Conservation (phyloP, 176 grass and related monocot genomes). For the Lolium perenne region DNA sequence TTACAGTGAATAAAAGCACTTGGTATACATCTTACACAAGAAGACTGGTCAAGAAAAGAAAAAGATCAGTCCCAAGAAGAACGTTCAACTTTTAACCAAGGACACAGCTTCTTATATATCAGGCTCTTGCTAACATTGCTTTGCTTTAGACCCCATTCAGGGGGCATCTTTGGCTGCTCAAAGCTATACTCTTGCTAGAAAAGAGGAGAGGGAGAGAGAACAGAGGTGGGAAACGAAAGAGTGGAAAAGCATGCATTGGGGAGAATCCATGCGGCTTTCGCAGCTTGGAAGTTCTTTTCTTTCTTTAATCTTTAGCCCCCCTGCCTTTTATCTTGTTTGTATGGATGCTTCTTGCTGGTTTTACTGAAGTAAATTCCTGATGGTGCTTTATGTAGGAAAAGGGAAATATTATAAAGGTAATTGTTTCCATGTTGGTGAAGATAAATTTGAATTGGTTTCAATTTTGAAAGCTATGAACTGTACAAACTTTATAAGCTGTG, state of each 20-base stretch:
- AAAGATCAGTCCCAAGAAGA: slow-evolving; percentile 33
- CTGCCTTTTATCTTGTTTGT: slow-evolving; percentile 20
- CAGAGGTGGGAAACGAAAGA: slow-evolving; percentile 3
- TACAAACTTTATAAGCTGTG: neutral
- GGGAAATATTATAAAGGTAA: neutral
- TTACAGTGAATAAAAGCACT: slow-evolving; percentile 30
- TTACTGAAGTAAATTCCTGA: neutral
- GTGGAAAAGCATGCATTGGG: slow-evolving; percentile 20
- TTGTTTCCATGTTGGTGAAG: neutral
- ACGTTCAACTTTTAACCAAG: slow-evolving; percentile 36
- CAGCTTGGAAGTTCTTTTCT: slow-evolving; percentile 35
- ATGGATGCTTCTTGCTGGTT: neutral
- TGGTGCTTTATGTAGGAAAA: neutral
- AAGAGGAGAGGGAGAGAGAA: slow-evolving; percentile 42
- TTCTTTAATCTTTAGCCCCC: slow-evolving; percentile 7
- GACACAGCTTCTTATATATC: slow-evolving; percentile 13
- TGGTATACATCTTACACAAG: neutral
- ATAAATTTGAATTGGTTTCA: neutral
- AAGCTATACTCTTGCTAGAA: slow-evolving; percentile 34
- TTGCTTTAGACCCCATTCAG: slow-evolving; percentile 43
- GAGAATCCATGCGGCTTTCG: slow-evolving; percentile 39
- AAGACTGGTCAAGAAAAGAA: slow-evolving; percentile 36
- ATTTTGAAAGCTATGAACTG: neutral
- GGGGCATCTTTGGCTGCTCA: slow-evolving; percentile 29
- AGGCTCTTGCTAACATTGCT: slow-evolving; percentile 15